Percentiles rank a stretch among this genome's conserved stretches.
phyloP scores from a whole-genome alignment of 495 filamentous ascomycete species.

The Podospora anserina region DNA sequence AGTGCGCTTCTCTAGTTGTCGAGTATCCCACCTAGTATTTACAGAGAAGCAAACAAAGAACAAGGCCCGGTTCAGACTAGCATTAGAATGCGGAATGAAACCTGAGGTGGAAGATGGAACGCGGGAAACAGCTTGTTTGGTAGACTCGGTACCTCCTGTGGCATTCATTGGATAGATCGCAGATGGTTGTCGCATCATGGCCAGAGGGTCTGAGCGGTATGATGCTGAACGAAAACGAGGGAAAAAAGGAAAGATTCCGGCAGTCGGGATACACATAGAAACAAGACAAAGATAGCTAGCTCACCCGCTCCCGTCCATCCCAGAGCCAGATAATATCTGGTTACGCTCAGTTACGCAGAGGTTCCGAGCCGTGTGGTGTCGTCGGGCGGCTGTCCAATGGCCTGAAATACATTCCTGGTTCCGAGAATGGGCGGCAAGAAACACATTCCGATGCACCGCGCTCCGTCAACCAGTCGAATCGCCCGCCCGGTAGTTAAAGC shows the following conservation, averaged over 20 bases:
- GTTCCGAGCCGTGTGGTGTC: not conserved
- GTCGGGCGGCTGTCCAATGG: not conserved
- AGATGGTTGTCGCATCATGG: not conserved
- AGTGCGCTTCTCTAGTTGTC: not conserved
- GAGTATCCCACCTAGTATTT: not conserved
- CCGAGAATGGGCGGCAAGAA: constrained; percentile 1
- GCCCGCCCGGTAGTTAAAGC: constrained; percentile 8
- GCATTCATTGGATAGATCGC: not conserved
- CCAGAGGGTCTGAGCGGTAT: not conserved
- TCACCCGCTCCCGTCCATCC: not conserved
- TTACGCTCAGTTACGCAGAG: not conserved
- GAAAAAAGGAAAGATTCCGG: no score
- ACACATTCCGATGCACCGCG: constrained; percentile 17
- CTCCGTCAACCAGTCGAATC: constrained; percentile 20
- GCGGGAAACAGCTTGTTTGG: not conserved
- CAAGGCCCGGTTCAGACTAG: not conserved
- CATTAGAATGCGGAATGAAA: not conserved
- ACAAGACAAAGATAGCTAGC: not conserved
- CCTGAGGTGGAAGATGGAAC: not conserved
- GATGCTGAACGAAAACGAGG: not conserved
- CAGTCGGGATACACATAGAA: not conserved
- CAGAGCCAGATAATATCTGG: not conserved
- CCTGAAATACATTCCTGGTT: constrained; percentile 17
- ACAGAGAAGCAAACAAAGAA: not conserved
- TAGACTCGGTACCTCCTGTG: not conserved